Evolutionary conservation across 306 rosid species (phyloP).

Genomic region (Quercus dentata): DNA sequence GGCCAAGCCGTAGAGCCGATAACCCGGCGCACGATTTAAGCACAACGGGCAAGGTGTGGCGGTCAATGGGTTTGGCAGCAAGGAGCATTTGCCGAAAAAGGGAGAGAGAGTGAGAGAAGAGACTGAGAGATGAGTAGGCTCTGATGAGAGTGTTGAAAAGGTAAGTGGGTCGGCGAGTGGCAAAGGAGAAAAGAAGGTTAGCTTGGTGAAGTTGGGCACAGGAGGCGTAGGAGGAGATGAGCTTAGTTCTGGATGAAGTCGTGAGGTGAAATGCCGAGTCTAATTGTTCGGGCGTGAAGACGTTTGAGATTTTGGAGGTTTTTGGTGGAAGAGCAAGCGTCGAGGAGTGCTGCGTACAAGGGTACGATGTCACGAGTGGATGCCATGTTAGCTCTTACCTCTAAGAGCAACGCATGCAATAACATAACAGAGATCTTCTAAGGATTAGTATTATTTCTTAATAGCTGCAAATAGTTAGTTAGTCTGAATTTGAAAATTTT

Average conservation of each 20-base stretch:
- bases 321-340: constrained; percentile 38
- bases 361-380: constrained; percentile 23
- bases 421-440: no score
- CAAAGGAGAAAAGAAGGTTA: constrained; percentile 46
- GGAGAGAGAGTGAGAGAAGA: constrained; percentile 49
- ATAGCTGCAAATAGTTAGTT: no score
- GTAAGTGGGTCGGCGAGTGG: constrained; percentile 57
- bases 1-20: constrained; percentile 41
- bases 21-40: constrained; percentile 57
- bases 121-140: constrained; percentile 44
- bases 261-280: constrained; percentile 37
- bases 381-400: constrained; percentile 1
- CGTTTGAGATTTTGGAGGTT: constrained; percentile 32
- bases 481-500: no score
- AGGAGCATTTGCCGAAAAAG: constrained; percentile 44
- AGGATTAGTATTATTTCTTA: not conserved
- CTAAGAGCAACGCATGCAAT: no score
- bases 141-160: constrained; percentile 65
- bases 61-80: constrained; percentile 36
- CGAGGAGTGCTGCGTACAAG: constrained; percentile 42
- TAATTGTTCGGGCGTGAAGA: constrained; percentile 47
- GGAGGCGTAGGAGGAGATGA: constrained; percentile 54
- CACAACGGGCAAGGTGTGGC: constrained; percentile 49
- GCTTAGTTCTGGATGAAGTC: constrained; percentile 59
- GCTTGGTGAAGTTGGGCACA: constrained; percentile 52